phyloP scores from a whole-genome alignment of 441 rosid genomes.

The Daphne laureola region DNA sequence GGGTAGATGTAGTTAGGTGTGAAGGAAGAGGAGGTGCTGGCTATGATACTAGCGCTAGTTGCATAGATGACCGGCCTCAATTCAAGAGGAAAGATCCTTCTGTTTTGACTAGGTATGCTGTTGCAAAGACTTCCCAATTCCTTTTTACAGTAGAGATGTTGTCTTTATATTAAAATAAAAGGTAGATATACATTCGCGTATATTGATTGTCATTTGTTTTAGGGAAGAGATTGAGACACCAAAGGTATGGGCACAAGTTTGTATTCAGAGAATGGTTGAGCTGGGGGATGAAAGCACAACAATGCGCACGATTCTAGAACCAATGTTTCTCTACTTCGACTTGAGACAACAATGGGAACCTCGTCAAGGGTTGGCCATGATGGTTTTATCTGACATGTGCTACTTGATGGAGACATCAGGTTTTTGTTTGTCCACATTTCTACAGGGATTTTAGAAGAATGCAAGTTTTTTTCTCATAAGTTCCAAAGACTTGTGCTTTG shows the following conservation, averaged over 20 bases:
- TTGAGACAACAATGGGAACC: constrained; percentile 71
- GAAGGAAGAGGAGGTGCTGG: constrained; percentile 58
- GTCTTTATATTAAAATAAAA: too few relatives aligned
- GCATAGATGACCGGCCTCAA: constrained; percentile 45
- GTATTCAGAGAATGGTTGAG: constrained; percentile 90
- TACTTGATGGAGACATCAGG: constrained; percentile 75
- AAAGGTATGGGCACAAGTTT: constrained; percentile 88
- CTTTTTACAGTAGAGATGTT: neutral
- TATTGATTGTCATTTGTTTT: constrained; percentile 12
- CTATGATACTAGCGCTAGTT: constrained; percentile 46
- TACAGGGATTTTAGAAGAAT: neutral
- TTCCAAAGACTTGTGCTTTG: constrained; percentile 1
- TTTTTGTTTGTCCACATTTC: constrained; percentile 17
- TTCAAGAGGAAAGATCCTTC: constrained; percentile 76
- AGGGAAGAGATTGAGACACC: constrained; percentile 90
- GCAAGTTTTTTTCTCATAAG: neutral
- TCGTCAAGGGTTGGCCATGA: constrained; percentile 62
- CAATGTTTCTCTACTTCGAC: constrained; percentile 79
- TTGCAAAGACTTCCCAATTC: neutral
- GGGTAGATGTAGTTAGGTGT: constrained; percentile 92
- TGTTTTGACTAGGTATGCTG: constrained; percentile 61
- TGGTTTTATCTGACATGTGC: constrained; percentile 78
- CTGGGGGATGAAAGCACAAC: constrained; percentile 85
- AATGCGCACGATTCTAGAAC: constrained; percentile 76
- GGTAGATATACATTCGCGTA: neutral